Conservation (phyloP, 495 filamentous ascomycete genomes). For the Xanthoparmelia taractica region DNA sequence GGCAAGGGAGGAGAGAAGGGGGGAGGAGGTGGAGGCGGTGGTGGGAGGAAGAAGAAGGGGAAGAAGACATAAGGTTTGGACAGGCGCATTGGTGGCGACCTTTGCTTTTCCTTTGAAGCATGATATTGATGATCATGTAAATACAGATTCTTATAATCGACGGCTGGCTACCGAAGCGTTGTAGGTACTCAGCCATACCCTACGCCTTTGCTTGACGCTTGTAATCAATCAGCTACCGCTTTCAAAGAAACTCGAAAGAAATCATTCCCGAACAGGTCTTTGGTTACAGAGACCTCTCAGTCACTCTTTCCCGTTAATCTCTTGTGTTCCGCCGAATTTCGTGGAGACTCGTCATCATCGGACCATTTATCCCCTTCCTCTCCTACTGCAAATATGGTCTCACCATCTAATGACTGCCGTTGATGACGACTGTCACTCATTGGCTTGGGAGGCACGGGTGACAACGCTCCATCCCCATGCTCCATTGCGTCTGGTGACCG, state of each 20-base stretch:
- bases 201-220: slow-evolving; percentile 6
- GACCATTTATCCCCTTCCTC: slow-evolving; percentile 74
- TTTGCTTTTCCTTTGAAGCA: neutral
- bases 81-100: neutral
- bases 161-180: neutral
- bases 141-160: neutral
- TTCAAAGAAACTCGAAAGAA: neutral
- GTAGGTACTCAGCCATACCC: neutral
- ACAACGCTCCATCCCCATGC: slow-evolving; percentile 35
- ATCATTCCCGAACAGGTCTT: neutral
- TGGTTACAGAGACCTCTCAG: neutral
- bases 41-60: slow-evolving; percentile 25
- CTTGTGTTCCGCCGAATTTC: slow-evolving; percentile 49
- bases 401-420: slow-evolving; percentile 74
- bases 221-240: neutral
- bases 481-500: slow-evolving; percentile 34
- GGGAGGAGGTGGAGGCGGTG: slow-evolving; percentile 19
- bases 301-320: slow-evolving; percentile 52
- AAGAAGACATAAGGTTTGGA: slow-evolving; percentile 12
- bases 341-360: slow-evolving; percentile 55
- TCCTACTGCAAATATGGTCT: slow-evolving; percentile 90
- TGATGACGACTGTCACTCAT: slow-evolving; percentile 33
- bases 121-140: neutral
- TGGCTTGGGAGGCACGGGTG: slow-evolving; percentile 47
- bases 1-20: slow-evolving; percentile 16